A percentile compares a stretch with the other conserved stretches of the same genome.
Evolutionary conservation across 352 stramenopile species (phyloP).

Genomic region (Globisporangium ultimum): DNA sequence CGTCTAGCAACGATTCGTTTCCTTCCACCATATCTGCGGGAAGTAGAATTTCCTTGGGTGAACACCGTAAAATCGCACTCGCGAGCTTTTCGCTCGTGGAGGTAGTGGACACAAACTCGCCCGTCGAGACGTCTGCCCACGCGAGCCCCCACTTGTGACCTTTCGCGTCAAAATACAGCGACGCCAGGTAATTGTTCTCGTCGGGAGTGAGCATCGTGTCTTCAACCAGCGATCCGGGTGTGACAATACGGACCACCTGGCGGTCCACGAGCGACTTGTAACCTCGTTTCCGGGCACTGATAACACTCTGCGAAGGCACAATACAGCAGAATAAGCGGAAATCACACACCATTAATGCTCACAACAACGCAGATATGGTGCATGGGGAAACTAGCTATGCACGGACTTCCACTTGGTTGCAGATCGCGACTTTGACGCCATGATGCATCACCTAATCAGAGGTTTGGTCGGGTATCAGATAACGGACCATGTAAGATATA

Average conservation of each 20-base stretch:
- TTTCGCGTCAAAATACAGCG: constrained; percentile 28
- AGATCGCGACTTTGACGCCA: constrained; percentile 80
- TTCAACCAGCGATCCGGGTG: constrained; percentile 68
- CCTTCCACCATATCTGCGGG: constrained; percentile 19
- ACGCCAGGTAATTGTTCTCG: constrained; percentile 78
- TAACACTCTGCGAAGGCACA: constrained; percentile 31
- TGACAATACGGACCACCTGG: constrained; percentile 76
- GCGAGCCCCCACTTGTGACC: constrained; percentile 45
- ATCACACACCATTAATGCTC: too few relatives aligned
- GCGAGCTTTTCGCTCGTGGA: constrained; percentile 53
- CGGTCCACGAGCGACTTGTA: constrained; percentile 65
- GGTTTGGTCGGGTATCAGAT: neutral
- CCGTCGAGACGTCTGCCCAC: constrained; percentile 75
- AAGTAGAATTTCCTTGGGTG: constrained; percentile 65
- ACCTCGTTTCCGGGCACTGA: constrained; percentile 44
- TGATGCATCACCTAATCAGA: constrained; percentile 67
- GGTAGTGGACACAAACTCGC: constrained; percentile 69
- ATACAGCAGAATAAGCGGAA: neutral
- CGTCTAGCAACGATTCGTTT: constrained; percentile 11
- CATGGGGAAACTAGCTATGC: neutral
- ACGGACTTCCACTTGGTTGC: constrained; percentile 73
- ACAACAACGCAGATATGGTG: too few relatives aligned
- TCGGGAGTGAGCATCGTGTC: constrained; percentile 73
- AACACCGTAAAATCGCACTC: constrained; percentile 57
- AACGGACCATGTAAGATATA: neutral